Evolutionary conservation across 768 basidiomycete genomes (phyloP).

Genomic region (Sporobolomyces phaffii): DNA sequence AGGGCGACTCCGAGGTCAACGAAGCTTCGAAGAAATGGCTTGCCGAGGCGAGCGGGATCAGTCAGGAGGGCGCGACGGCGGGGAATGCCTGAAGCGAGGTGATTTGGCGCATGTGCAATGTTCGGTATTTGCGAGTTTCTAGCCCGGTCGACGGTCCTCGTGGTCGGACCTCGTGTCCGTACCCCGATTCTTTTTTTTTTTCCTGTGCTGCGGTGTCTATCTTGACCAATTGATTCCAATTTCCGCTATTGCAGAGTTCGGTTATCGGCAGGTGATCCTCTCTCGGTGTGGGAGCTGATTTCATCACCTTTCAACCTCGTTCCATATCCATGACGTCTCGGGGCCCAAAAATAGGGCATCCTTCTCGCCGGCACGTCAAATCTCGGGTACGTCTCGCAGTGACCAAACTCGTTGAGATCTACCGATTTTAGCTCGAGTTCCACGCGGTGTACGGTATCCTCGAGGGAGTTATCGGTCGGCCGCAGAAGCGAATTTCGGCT

Average conservation of each 20-base stretch:
- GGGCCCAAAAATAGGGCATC: neutral
- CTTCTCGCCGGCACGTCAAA: too few relatives aligned
- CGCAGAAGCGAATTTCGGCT: too few relatives aligned
- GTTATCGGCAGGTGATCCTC: too few relatives aligned
- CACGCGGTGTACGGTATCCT: neutral
- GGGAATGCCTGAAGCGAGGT: conserved; percentile 9
- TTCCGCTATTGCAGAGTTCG: too few relatives aligned
- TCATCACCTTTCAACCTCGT: neutral
- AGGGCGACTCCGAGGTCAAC: neutral
- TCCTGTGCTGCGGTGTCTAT: too few relatives aligned
- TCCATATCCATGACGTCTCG: too few relatives aligned
- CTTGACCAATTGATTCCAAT: too few relatives aligned
- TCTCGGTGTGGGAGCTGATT: too few relatives aligned
- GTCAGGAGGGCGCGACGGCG: neutral
- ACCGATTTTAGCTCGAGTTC: neutral
- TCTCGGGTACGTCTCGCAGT: conserved; percentile 4
- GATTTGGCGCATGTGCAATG: neutral
- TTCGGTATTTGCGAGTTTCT: too few relatives aligned
- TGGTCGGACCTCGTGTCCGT: too few relatives aligned
- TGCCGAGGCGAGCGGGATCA: neutral
- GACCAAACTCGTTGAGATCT: neutral
- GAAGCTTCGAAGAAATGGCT: conserved; percentile 14
- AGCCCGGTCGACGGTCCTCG: too few relatives aligned
- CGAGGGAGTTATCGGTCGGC: neutral
- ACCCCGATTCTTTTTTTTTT: too few relatives aligned